Evolutionary conservation across 345 rosid genomes (phyloP).

Genomic region (Aegle marmelos): DNA sequence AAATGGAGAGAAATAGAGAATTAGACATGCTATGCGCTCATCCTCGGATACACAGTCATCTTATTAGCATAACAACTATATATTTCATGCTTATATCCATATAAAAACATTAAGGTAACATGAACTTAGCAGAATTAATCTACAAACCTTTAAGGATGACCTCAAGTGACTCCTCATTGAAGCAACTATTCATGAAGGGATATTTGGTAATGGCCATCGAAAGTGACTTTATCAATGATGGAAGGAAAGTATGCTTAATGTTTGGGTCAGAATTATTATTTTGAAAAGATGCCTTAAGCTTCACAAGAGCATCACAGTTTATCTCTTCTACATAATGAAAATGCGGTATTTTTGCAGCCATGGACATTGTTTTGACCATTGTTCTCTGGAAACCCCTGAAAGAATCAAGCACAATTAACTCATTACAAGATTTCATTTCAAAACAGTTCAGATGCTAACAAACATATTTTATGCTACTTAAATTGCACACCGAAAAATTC

Average conservation of each 20-base stretch:
- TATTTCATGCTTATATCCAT: not conserved
- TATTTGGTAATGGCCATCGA: slow-evolving; percentile 78
- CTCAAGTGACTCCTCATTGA: slow-evolving; percentile 70
- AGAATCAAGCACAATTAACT: not conserved
- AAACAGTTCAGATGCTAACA: not conserved
- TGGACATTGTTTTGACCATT: slow-evolving; percentile 93
- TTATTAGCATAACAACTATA: not conserved
- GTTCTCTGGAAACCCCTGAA: slow-evolving; percentile 84
- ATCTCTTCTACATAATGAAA: slow-evolving; percentile 95
- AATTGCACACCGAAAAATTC: not conserved
- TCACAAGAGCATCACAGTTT: slow-evolving; percentile 70
- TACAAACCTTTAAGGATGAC: slow-evolving; percentile 68
- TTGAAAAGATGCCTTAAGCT: slow-evolving; percentile 70
- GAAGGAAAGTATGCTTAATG: slow-evolving; percentile 85
- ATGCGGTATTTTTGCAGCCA: slow-evolving; percentile 92
- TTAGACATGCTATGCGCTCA: not conserved
- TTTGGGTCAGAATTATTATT: slow-evolving; percentile 57
- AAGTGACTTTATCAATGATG: slow-evolving; percentile 73
- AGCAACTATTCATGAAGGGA: slow-evolving; percentile 84
- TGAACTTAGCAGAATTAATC: slow-evolving; percentile 2
- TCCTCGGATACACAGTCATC: not conserved
- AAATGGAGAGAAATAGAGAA: not conserved
- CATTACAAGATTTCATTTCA: not conserved
- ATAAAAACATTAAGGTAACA: not conserved
- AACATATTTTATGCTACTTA: not conserved